Evolutionary conservation across 2,329 filamentous ascomycete species (phyloP), one percentile per base, ranked within the genome.

Genomic region (Pseudogymnoascus sp.): DNA sequence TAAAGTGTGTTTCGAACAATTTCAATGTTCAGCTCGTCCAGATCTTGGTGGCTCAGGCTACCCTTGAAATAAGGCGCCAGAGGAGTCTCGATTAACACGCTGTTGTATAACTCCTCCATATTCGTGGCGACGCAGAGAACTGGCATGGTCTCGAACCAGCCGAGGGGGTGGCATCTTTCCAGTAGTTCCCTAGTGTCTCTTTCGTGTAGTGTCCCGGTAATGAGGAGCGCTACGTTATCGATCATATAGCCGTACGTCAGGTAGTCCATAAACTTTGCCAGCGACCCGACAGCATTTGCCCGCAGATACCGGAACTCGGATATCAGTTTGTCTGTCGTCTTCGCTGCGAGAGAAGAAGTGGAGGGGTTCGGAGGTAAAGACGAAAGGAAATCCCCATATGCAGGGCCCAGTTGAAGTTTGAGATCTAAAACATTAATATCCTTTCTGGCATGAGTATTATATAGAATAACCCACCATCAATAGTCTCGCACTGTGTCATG

Each of bases 161-260:
- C 95, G 6, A 99, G 84, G 6, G 95, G 95, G 73, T 99, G 96
- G 78, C 96, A 99, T 77, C 95, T 84, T 74, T 98, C 95, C 63
- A 99, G 81, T 67, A 99, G 85, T 79, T 99, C 95, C 66, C 93
- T 88, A 3, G 95, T 99, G 76, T 99, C 95, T 75, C 95, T 87
- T 79, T 99, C 96, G 79, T 99, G 95, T 31, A 99, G 85, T 11
- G 95, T 99, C 67, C 95, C 95, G 21, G 95, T 99, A 77, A 99
- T 99, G 73, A 99, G 86, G 43, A 99, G 88, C 41, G 96, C 95
- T 62, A 99, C 92, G 73, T 99, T 99, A 79, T 99, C 95, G 78
- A 99, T 99, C 95, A 99, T 99, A 83, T 99, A 99, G 67, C 93
- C 93, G 76, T 99, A 99, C 1, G 95, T 99, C 67, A 99, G 82